A percentile compares a stretch with the other conserved stretches of the same genome.
Conservation (phyloP, 257 asterid genomes). For the Solanum lycopersicoides region DNA sequence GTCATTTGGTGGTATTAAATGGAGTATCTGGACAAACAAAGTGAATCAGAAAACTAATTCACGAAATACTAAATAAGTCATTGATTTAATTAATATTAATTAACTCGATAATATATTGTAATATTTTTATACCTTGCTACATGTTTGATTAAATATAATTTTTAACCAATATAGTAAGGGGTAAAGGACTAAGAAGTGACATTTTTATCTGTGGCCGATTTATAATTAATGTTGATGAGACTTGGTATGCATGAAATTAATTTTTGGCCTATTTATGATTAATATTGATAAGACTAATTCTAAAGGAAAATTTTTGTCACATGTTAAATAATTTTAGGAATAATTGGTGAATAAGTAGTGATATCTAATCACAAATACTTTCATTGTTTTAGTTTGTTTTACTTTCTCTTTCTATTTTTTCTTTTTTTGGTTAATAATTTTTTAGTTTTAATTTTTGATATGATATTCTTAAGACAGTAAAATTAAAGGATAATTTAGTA, state of each 20-base stretch:
- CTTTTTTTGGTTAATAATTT: neutral
- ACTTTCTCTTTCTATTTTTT: too few relatives aligned
- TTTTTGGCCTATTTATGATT: neutral
- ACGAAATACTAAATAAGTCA: neutral
- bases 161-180: neutral
- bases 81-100: neutral
- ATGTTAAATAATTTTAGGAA: neutral
- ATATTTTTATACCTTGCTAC: neutral
- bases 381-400: neutral
- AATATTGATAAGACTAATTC: neutral
- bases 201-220: neutral
- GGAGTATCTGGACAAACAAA: too few relatives aligned
- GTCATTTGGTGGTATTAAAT: too few relatives aligned
- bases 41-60: neutral
- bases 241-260: neutral
- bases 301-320: neutral
- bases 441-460: neutral
- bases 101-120: neutral
- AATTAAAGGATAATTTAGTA: neutral
- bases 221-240: neutral
- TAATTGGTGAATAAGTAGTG: neutral
- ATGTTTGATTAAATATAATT: neutral
- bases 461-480: neutral
- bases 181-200: neutral
- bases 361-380: neutral